A percentile compares a stretch with the other conserved stretches of the same genome.
phyloP scores from a whole-genome alignment of 306 rosid genomes.

The Dryas drummondii region DNA sequence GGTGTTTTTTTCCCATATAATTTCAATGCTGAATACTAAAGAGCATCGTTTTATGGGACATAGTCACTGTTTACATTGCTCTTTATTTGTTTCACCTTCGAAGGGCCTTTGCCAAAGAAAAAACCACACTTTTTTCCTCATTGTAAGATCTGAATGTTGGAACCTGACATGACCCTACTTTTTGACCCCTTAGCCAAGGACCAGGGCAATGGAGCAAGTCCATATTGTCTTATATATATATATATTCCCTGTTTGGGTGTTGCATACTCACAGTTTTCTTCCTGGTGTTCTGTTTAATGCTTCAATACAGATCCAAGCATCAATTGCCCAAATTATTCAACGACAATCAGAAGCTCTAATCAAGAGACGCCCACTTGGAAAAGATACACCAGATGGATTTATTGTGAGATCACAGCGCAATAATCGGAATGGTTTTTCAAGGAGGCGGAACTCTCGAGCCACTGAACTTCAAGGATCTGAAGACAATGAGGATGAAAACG shows the following conservation, averaged over 20 bases:
- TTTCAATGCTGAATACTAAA: neutral
- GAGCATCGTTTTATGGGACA: no score
- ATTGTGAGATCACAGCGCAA: constrained; percentile 64
- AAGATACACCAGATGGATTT: constrained; percentile 51
- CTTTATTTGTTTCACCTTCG: neutral
- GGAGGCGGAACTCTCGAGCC: constrained; percentile 58
- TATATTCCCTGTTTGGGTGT: neutral
- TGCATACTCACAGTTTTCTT: constrained; percentile 10
- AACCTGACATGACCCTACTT: neutral
- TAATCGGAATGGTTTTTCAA: constrained; percentile 49
- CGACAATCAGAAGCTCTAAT: constrained; percentile 88
- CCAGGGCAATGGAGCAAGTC: constrained; percentile 2
- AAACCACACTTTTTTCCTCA: neutral
- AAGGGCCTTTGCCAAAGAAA: neutral
- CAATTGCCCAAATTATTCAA: constrained; percentile 70
- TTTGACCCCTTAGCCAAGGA: neutral
- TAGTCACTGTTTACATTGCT: neutral
- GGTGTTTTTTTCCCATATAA: neutral
- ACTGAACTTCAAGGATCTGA: constrained; percentile 67
- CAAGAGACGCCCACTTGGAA: constrained; percentile 61
- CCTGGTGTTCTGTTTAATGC: constrained; percentile 19
- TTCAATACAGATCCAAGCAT: constrained; percentile 48
- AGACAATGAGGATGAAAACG: constrained; percentile 75
- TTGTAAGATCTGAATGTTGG: neutral
- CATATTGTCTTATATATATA: constrained; percentile 1